A percentile compares a stretch with the other conserved stretches of the same genome.
These are phyloP conservation scores for Gaertneriomyces semiglobifer DNA, from an alignment of 192 early-diverging fungal genomes.

Conservation along the genomic window DNA sequence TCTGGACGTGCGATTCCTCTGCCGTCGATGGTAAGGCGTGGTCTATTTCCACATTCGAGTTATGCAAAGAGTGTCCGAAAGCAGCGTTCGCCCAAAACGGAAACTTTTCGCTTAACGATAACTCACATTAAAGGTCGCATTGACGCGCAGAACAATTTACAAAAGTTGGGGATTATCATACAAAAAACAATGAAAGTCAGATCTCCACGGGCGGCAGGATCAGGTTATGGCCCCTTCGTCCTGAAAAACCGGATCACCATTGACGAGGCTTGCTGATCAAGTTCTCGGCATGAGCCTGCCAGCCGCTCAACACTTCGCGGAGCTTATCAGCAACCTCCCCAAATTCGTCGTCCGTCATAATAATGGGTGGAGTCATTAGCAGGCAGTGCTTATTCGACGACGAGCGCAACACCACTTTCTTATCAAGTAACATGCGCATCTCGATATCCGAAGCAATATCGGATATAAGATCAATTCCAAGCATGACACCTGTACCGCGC, in stretches of 20 bases:
- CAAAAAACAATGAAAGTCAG: too few relatives aligned
- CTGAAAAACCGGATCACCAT: not conserved
- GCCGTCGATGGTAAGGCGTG: too few relatives aligned
- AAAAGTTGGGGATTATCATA: too few relatives aligned
- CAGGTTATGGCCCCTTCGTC: too few relatives aligned
- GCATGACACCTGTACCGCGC: not conserved
- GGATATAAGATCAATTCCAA: not conserved
- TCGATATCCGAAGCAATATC: not conserved
- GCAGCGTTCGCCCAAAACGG: too few relatives aligned
- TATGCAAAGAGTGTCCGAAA: too few relatives aligned
- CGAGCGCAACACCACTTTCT: not conserved
- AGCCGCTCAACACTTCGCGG: not conserved
- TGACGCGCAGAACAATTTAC: too few relatives aligned
- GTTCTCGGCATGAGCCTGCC: not conserved
- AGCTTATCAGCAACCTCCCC: not conserved
- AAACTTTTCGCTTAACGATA: too few relatives aligned
- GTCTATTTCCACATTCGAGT: too few relatives aligned
- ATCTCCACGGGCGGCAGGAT: too few relatives aligned
- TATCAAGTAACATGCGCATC: not conserved
- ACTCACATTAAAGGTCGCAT: too few relatives aligned
- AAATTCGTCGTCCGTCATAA: not conserved
- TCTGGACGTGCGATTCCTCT: too few relatives aligned
- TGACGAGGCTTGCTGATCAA: slow-evolving; percentile 3
- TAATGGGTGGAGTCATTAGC: not conserved
- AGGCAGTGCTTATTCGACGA: not conserved